phyloP scores from a whole-genome alignment of 352 stramenopile genomes.

The Globisporangium okanoganense region DNA sequence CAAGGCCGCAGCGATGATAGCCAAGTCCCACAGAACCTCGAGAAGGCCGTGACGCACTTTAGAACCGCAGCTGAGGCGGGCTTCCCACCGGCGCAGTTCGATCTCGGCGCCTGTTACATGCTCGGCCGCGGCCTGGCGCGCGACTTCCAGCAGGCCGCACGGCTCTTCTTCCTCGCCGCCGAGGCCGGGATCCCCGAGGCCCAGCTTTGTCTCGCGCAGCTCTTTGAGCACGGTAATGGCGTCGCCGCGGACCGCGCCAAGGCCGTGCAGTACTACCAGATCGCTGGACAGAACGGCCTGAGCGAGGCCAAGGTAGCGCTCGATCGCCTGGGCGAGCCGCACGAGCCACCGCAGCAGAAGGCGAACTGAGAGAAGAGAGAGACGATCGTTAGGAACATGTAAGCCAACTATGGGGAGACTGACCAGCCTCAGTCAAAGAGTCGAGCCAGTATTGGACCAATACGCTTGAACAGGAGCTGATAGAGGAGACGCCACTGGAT shows the following conservation, averaged over 20 bases:
- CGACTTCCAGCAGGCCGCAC: slow-evolving; percentile 48
- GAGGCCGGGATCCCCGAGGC: slow-evolving; percentile 57
- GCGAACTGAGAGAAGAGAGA: not conserved
- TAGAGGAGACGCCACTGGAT: not conserved
- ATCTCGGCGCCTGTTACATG: slow-evolving; percentile 77
- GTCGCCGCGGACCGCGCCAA: slow-evolving; percentile 47
- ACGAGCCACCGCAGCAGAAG: slow-evolving; percentile 21
- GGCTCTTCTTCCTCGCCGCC: slow-evolving; percentile 70
- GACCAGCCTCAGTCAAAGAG: not conserved
- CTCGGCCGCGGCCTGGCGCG: slow-evolving; percentile 60
- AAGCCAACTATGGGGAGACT: not conserved
- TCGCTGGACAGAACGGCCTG: slow-evolving; percentile 52
- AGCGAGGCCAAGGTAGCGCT: slow-evolving; percentile 50
- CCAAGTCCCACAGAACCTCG: slow-evolving; percentile 12
- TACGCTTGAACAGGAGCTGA: too few species aligned
- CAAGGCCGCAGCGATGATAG: slow-evolving; percentile 29
- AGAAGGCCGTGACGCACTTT: slow-evolving; percentile 51
- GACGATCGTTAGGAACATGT: not conserved
- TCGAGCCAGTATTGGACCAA: too few species aligned
- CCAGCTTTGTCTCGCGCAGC: slow-evolving; percentile 71
- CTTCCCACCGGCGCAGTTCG: slow-evolving; percentile 63
- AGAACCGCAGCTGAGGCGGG: slow-evolving; percentile 56
- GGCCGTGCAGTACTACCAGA: slow-evolving; percentile 74
- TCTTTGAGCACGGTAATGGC: slow-evolving; percentile 64
- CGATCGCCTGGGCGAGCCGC: slow-evolving; percentile 40